Base-by-base conservation (phyloP, 306 rosid genomes). In the Acacia crassicarpa region DNA sequence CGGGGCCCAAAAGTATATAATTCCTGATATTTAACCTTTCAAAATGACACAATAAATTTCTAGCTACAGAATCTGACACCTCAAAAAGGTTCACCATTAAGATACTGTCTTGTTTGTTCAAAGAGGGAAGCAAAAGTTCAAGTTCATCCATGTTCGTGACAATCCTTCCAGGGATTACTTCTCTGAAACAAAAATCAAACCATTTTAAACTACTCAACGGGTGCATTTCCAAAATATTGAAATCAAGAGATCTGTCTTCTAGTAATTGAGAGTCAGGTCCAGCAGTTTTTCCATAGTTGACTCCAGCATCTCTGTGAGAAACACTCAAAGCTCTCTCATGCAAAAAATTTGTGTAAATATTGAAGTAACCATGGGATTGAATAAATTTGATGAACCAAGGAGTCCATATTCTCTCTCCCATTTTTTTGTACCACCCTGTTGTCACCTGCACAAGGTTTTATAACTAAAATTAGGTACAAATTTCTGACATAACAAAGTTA, bases 271-370 rank as follows among this genome's bases (percentile, higher is more conserved):
- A 95, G 86, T 95, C 99, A 77, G 99, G 98, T 77, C 99, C 98
- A 75, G 93, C 98, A 76, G 97, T 93, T 85, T 95, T 95, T 74
- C 98, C 97, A 16, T 95, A 95, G 83, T 93, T 95, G 8, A 95
- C 97, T 87, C 99, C 99, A 22, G 95, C 90, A 89, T 93, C 99
- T 90, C 99, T 86, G 86, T 95, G 97, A 85, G 99, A 95, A 69
- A 91, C 91, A 77, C 98, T 93, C 73, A 95, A 86, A 0, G 98
- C 98, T 84, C 98, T 91, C 85, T 93, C 97, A 15, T 75, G 87
- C 83, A 91, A 85, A 85, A 93, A 89, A 68, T 91, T 88, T 53
- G 97, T 86, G 82, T 95, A 95, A 72, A 95, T 88, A 85, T 95
- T 95, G 23, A 86, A 95, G 84, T 93, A 95, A 71, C 95, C 92